Percentiles rank a stretch among this genome's conserved stretches.
Evolutionary conservation across 192 early-diverging fungal species (phyloP).

Genomic region (Obelidium mucronatum): DNA sequence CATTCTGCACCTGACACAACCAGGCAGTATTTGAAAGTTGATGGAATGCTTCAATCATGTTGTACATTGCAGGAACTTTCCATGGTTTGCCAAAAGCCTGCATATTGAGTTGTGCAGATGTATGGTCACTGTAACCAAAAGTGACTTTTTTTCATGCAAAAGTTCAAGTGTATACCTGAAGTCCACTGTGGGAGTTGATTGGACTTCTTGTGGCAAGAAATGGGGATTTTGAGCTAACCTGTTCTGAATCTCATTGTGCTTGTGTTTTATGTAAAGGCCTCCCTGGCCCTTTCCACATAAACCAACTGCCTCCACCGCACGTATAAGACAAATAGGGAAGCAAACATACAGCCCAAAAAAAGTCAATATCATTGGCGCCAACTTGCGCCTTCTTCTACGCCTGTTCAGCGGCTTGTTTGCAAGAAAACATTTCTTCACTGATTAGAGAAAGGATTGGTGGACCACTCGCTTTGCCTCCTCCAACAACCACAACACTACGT

Average conservation of each 20-base stretch:
- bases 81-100: conserved; percentile 57
- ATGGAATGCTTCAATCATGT: conserved; percentile 50
- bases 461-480: conserved; percentile 53
- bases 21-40: conserved; percentile 46
- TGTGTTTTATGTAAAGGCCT: conserved; percentile 44
- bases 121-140: too few species aligned
- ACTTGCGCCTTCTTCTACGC: conserved; percentile 55
- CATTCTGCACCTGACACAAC: conserved; percentile 42
- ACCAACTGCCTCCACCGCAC: conserved; percentile 55
- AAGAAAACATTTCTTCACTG: conserved; percentile 46
- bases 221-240: conserved; percentile 28
- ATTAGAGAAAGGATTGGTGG: conserved; percentile 42
- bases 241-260: conserved; percentile 43
- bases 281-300: conserved; percentile 50
- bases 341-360: conserved; percentile 59
- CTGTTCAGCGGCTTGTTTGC: conserved; percentile 48
- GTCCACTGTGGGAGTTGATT: conserved; percentile 52
- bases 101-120: too few species aligned
- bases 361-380: conserved; percentile 49
- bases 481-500: conserved; percentile 43
- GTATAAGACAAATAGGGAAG: conserved; percentile 55
- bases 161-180: too few species aligned
- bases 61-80: conserved; percentile 59
- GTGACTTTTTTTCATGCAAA: too few species aligned
- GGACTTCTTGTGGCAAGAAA: conserved; percentile 53